Base-by-base conservation (phyloP, 352 stramenopile genomes). In the Phytophthora pinifolia region DNA sequence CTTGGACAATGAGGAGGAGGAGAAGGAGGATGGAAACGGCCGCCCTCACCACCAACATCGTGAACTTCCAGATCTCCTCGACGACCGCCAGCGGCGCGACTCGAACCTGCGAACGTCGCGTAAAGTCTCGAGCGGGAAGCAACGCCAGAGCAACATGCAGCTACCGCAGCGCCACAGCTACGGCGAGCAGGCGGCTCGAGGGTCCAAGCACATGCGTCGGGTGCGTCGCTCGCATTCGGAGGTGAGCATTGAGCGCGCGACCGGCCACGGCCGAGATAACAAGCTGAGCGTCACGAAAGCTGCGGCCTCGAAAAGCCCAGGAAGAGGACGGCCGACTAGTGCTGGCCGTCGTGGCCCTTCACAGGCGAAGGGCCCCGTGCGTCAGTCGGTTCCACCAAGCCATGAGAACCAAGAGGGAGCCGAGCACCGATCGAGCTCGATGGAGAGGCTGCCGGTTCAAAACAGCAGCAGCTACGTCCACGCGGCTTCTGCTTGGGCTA, bases 1-100 rank as follows among this genome's bases (percentile, higher is more conserved):
- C 42, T 55, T 78, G n/a, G 78, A 85, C 45, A 79, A 89, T 37
- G 75, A 90, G 25, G 78, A 89, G 22, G 81, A 92, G 25, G 76
- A 88, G 43, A 86, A 86, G 35, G 72, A 82, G 15, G 65, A 81
- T 35, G 65, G 50, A 47, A 67, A 69, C 35, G 60, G 48, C 34
- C 56, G 46, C 18, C 49, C 54, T 55, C 56, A 62, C 29, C 65
- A 45, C 8, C 51, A 68, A 32, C 62, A 68, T 43, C 61, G 62
- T 50, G 62, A 70, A 59, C 51, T 65, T 46, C 62, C 69, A 38
- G 60, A 66, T 60, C 67, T 60, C 33, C 46, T 58, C 29, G 50
- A 78, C 12, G 64, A 78, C 50, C 55, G 70, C 10, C 50, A 78
- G 39, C 59, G 67, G 7, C 56, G 74, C 10, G 57, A 71, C 47